Percentiles rank a stretch among this genome's conserved stretches.
Conservation (phyloP, 129 eudicot species). For the Pseudognaphalium luteoalbum region DNA sequence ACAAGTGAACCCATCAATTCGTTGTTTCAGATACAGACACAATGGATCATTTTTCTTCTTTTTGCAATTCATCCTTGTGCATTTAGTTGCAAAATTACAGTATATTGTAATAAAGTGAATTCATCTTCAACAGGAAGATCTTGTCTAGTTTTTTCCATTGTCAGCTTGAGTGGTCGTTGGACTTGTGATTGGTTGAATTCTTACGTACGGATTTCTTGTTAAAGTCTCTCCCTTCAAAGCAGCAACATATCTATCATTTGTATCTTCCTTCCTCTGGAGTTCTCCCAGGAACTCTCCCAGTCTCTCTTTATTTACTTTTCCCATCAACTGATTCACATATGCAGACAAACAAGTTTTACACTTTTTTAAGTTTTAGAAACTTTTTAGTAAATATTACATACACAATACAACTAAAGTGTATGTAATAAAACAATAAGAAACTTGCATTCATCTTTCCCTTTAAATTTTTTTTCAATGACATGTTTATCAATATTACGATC, state of each 20-base stretch:
- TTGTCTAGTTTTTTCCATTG: conserved; percentile 6
- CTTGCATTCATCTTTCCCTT: no score
- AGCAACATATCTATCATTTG: conserved; percentile 90
- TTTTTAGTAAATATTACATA: neutral
- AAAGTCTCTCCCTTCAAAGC: conserved; percentile 86
- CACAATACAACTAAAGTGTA: neutral
- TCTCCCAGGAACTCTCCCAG: conserved; percentile 87
- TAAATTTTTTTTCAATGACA: no score
- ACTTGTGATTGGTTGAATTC: conserved; percentile 43
- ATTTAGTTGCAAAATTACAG: conserved; percentile 10
- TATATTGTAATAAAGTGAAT: neutral
- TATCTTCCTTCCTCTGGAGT: conserved; percentile 83
- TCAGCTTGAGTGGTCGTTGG: conserved; percentile 7
- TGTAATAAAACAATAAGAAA: no score
- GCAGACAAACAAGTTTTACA: neutral
- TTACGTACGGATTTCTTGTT: conserved; percentile 67
- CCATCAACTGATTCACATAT: conserved; percentile 65
- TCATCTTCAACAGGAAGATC: neutral
- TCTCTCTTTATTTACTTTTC: conserved; percentile 76
- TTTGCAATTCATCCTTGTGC: conserved; percentile 1
- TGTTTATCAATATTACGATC: no score
- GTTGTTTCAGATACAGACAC: conserved; percentile 6
- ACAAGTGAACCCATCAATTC: conserved; percentile 4
- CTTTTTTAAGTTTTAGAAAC: no score
- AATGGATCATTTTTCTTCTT: neutral